Evolutionary conservation across 768 basidiomycete genomes (phyloP), one percentile per base, ranked within the genome.

Genomic region (Hygrocybe coccinea): DNA sequence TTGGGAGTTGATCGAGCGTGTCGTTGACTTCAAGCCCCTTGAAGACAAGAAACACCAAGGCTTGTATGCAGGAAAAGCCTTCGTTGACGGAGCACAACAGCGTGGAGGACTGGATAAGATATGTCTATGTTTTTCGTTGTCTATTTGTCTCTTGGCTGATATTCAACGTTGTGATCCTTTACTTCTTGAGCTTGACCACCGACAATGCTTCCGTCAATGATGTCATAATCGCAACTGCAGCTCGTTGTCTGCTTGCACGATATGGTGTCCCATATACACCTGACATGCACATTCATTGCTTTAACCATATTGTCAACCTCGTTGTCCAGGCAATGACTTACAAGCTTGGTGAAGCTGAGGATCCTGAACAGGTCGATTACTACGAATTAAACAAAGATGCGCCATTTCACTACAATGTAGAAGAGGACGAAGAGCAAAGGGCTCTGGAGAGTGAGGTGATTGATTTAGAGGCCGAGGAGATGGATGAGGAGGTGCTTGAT

Each of bases 171-270:
- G 14, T 55, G 29, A 29, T 29, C 29, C 29, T 41, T n/a, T 21
- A 69, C 66, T 56, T 62, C 59, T 50, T 64, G 14, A 56, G 43
- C 43, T 17, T 70, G 15, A 65, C 68, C 1, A 67, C 64, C 14
- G 69, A 74, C 56, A 76, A 75, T 63, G 73, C 70, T 0, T 59
- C 64, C 0, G 58, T 65, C 15, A 74, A 74, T 44, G 64, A 74
- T 56, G 70, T 75, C 6, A 57, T 76, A 7, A 43, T 70, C 5
- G 21, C 44, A 6, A 65, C 65, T 0, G 54, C 61, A 2, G 59
- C 63, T n/a, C 59, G 57, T 5, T 45, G 57, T 34, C 56, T 69
- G 9, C 22, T 64, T 1, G 54, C 62, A 2, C 57, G 58, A 17
- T 72, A 69, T 60, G 62, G 62, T 2, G 58, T 72, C 19, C 61